Conservation (phyloP, 257 asterid genomes). For the Ocimum tenuiflorum region DNA sequence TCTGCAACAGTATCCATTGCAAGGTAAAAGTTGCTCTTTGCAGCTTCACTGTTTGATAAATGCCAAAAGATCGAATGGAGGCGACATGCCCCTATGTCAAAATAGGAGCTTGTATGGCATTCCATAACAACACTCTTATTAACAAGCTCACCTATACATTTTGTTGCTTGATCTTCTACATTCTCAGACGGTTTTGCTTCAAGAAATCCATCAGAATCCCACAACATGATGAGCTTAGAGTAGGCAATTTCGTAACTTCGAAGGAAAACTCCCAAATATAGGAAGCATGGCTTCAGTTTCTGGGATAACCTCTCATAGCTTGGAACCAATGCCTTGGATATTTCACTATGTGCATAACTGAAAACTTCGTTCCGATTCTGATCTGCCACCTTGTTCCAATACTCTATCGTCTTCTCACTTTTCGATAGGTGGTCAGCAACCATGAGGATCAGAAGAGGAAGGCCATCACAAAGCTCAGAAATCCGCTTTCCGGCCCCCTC, state of each 20-base stretch:
- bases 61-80: constrained; percentile 1
- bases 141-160: neutral
- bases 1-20: neutral
- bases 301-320: neutral
- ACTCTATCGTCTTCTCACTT: neutral
- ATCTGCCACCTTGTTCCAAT: neutral
- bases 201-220: neutral
- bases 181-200: neutral
- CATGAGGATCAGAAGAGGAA: neutral
- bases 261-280: no score
- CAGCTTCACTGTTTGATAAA: neutral
- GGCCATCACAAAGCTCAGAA: neutral
- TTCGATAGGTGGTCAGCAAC: neutral
- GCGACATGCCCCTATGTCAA: neutral
- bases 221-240: neutral
- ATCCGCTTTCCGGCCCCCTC: neutral
- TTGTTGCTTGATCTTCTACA: neutral
- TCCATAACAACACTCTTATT: neutral
- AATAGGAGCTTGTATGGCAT: neutral
- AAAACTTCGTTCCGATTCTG: neutral
- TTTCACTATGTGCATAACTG: neutral
- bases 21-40: neutral
- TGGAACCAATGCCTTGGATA: neutral
- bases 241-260: neutral
- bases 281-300: neutral